phyloP scores from a whole-genome alignment of 2,329 filamentous ascomycete species.

The Hymenoscyphus albidus region DNA sequence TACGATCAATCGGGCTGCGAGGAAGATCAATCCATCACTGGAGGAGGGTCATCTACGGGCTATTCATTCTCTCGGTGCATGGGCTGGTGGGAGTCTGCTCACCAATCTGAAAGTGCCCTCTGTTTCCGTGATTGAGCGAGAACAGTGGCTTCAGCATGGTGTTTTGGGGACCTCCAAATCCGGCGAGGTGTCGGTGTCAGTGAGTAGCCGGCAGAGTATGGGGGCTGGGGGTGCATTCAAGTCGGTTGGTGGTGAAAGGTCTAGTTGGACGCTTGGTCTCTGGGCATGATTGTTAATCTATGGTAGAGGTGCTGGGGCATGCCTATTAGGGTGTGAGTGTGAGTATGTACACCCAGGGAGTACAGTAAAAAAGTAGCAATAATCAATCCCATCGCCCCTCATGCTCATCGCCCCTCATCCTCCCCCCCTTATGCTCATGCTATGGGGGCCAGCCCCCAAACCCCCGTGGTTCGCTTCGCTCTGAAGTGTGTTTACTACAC shows the following conservation, averaged over 20 bases:
- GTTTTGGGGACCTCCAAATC: conserved; percentile 56
- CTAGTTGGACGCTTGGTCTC: conserved; percentile 58
- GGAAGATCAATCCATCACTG: conserved; percentile 39
- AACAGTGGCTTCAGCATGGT: conserved; percentile 67
- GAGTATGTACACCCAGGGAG: conserved; percentile 5
- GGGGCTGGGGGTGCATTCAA: conserved; percentile 48
- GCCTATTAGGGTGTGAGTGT: too few species aligned
- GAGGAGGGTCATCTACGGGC: conserved; percentile 60
- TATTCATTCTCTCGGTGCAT: conserved; percentile 67
- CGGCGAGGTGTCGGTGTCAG: conserved; percentile 45
- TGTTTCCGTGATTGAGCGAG: conserved; percentile 66
- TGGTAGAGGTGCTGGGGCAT: too few species aligned
- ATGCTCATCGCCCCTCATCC: too few species aligned
- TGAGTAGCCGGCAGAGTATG: conserved; percentile 62
- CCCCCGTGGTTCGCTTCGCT: too few species aligned
- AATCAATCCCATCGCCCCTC: too few species aligned
- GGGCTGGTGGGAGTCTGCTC: conserved; percentile 69
- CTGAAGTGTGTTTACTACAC: too few species aligned
- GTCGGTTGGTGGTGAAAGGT: conserved; percentile 38
- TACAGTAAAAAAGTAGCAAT: too few species aligned
- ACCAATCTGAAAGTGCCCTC: conserved; percentile 65
- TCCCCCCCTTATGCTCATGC: too few species aligned
- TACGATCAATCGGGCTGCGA: conserved; percentile 47
- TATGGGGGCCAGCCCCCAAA: too few species aligned
- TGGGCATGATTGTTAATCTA: conserved; percentile 43